Percentiles rank a stretch among this genome's conserved stretches.
These are phyloP conservation scores for Pseudogymnoascus sp. DNA, from an alignment of 2,329 filamentous ascomycete genomes.

Conservation along the genomic window DNA sequence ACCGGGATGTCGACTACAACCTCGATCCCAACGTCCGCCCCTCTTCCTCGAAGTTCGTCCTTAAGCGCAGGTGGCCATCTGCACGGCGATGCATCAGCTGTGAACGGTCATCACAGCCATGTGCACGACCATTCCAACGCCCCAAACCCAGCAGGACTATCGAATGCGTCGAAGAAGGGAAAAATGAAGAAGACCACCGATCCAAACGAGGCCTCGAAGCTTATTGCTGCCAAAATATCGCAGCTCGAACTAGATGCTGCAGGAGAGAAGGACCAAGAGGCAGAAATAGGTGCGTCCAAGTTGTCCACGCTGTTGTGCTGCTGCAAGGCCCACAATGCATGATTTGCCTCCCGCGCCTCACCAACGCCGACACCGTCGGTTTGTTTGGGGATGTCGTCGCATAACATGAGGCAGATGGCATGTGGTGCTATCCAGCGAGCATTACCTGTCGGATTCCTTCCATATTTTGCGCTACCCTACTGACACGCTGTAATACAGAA, in stretches of 20 bases:
- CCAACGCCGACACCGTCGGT: neutral
- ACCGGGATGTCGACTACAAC: conserved; percentile 29
- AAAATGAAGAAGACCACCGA: conserved; percentile 82
- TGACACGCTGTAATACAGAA: conserved; percentile 45
- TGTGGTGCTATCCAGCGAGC: neutral
- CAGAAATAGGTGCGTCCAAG: conserved; percentile 73
- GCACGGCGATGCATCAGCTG: conserved; percentile 24
- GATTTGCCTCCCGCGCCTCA: conserved; percentile 1
- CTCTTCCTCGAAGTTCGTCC: conserved; percentile 25
- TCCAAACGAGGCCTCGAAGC: conserved; percentile 81
- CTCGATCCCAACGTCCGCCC: conserved; percentile 32
- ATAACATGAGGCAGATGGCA: neutral
- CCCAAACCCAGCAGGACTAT: conserved; percentile 40
- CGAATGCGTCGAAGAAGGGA: conserved; percentile 60
- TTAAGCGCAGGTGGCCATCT: conserved; percentile 23
- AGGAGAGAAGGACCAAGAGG: conserved; percentile 89
- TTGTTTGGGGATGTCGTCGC: neutral
- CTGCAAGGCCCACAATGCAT: neutral
- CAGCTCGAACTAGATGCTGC: conserved; percentile 91
- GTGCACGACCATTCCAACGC: conserved; percentile 34
- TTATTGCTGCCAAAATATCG: conserved; percentile 87
- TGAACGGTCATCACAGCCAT: conserved; percentile 31
- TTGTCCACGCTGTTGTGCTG: conserved; percentile 13
- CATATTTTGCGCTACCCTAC: neutral
- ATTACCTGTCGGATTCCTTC: no score